A percentile compares a stretch with the other conserved stretches of the same genome.
These are phyloP conservation scores for Hydrangea macrophylla DNA, from an alignment of 148 eudicot species.

Conservation along the genomic window DNA sequence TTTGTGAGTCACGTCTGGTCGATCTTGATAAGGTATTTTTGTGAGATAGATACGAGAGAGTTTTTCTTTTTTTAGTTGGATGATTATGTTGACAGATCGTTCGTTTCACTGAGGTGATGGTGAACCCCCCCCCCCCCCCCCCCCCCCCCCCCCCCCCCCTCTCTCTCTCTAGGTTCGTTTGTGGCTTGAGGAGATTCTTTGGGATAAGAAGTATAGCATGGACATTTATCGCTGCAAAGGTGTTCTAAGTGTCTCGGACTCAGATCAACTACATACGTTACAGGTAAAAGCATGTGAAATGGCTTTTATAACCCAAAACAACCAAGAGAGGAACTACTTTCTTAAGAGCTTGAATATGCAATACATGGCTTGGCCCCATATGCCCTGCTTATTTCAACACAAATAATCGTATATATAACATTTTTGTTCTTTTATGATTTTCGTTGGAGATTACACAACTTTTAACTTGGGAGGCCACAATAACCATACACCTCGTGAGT, in stretches of 20 bases:
- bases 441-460: background rate
- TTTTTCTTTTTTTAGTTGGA: background rate
- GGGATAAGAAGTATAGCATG: constrained; percentile 89
- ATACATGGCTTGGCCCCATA: background rate
- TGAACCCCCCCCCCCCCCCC: background rate
- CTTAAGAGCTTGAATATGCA: background rate
- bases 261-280: constrained; percentile 78
- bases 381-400: background rate
- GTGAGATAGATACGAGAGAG: constrained; percentile 1
- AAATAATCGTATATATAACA: background rate
- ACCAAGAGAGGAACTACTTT: background rate
- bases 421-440: background rate
- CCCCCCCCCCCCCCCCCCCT: too few species aligned
- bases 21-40: constrained; percentile 71
- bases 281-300: constrained; percentile 45
- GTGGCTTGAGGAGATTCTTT: constrained; percentile 95
- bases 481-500: background rate
- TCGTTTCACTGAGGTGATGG: background rate
- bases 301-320: background rate
- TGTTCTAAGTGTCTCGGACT: constrained; percentile 53
- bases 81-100: background rate
- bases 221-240: constrained; percentile 97
- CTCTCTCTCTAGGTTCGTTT: constrained; percentile 50
- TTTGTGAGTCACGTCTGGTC: constrained; percentile 48
- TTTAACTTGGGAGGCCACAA: background rate